Evolutionary conservation across 768 basidiomycete genomes (phyloP).

Genomic region (Tephrocybe rancida): DNA sequence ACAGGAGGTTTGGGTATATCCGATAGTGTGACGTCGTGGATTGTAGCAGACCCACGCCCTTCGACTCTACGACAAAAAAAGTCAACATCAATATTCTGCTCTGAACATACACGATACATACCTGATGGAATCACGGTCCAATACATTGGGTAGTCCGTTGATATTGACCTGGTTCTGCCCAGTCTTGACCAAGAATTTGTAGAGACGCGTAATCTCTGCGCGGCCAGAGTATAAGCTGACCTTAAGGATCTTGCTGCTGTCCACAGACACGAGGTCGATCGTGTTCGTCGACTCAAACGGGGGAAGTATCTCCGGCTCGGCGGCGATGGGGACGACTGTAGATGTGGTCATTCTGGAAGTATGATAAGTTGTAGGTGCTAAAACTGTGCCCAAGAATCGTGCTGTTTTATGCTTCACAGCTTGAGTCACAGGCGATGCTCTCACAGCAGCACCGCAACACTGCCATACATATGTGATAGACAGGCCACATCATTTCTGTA

Average conservation of each 20-base stretch:
- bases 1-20: constrained; percentile 6
- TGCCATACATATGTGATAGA: no score
- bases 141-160: constrained; percentile 29
- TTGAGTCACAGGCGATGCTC: no score
- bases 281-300: constrained; percentile 16
- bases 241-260: constrained; percentile 32
- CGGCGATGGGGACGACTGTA: neutral
- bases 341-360: no score
- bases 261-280: constrained; percentile 25
- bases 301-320: constrained; percentile 7
- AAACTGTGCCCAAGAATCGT: no score
- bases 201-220: constrained; percentile 37
- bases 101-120: no score
- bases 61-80: no score
- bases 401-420: no score
- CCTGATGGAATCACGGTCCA: constrained; percentile 31
- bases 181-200: constrained; percentile 29
- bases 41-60: no score
- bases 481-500: no score
- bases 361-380: neutral
- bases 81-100: no score
- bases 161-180: constrained; percentile 37
- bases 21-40: no score
- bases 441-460: no score
- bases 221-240: constrained; percentile 38